phyloP scores from a whole-genome alignment of 2,329 filamentous ascomycete species.

The Pezicula neosporulosa region DNA sequence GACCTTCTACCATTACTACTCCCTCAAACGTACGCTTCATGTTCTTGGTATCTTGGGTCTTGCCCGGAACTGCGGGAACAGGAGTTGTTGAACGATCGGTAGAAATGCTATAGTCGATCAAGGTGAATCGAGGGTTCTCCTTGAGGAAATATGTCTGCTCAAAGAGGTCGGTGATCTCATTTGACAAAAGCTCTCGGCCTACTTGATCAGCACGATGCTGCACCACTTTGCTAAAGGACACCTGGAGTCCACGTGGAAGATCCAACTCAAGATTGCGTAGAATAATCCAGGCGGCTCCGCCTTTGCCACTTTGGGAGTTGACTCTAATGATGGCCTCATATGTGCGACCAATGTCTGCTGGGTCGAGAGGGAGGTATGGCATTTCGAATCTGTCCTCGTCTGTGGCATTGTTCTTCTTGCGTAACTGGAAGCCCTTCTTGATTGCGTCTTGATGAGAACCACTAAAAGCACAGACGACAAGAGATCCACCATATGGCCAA shows the following conservation, averaged over 20 bases:
- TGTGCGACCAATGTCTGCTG: slow-evolving; percentile 89
- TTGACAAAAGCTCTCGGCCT: slow-evolving; percentile 78
- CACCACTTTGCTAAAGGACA: slow-evolving; percentile 86
- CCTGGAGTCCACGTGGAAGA: slow-evolving; percentile 85
- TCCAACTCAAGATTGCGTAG: slow-evolving; percentile 86
- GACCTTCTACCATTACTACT: slow-evolving; percentile 76
- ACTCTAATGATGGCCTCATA: slow-evolving; percentile 98
- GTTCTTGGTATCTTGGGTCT: slow-evolving; percentile 73
- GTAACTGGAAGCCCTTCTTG: slow-evolving; percentile 81
- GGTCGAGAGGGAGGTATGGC: slow-evolving; percentile 90
- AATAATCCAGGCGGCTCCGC: slow-evolving; percentile 92
- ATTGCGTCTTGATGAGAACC: slow-evolving; percentile 95
- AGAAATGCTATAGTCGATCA: slow-evolving; percentile 89
- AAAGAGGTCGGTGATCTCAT: slow-evolving; percentile 85
- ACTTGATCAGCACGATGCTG: slow-evolving; percentile 77
- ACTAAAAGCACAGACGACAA: slow-evolving; percentile 90
- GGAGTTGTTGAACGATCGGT: slow-evolving; percentile 78
- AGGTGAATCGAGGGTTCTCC: slow-evolving; percentile 76
- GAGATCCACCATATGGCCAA: slow-evolving; percentile 84
- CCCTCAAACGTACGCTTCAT: slow-evolving; percentile 81
- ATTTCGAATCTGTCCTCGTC: slow-evolving; percentile 75
- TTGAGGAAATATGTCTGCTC: slow-evolving; percentile 83
- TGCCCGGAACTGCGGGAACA: slow-evolving; percentile 62
- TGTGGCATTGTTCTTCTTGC: slow-evolving; percentile 55
- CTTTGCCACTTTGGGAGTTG: slow-evolving; percentile 95